Evolutionary conservation across 805 yeast species (phyloP), one percentile per base, ranked within the genome.

Genomic region (Saitoella complicata): DNA sequence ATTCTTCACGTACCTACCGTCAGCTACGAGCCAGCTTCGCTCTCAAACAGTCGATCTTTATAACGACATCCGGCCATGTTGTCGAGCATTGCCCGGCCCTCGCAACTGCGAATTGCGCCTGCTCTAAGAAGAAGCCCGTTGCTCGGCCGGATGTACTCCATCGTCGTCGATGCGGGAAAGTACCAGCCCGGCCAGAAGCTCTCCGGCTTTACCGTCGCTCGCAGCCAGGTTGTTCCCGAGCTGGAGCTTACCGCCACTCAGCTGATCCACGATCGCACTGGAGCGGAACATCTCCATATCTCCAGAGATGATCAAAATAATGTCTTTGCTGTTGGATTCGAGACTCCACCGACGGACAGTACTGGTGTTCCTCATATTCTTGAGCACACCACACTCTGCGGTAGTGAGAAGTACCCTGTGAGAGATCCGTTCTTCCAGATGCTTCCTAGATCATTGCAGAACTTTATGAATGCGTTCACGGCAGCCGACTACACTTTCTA

Each of bases 381-480:
- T 47, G 98, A 91, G 60, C 98, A 91, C 61, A 87, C 96, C 5
- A 87, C 97, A 1, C 65, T 91, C 33, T 91, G 98, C 64, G 98
- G 98, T 2, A 86, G 96, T 1, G 68, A 72, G 46, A 81, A 80
- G 57, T 91, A 76, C 60, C 96, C 96, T 2, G 95, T 91, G 1
- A 69, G 96, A 52, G 98, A 91, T 62, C 98, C 98, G 1, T 91
- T 91, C 61, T 91, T 91, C 72, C 88, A 88, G 60, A 91, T 91
- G 98, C 68, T 88, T 47, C 88, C 86, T 60, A 66, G 96, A 51
- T 85, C 96, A n/a, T 65, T 91, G 55, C 78, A 95, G 33, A 91
- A 85, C 59, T 91, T 86, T 62, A 91, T 91, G 98, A 91, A 91
- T 59, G 98, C 98, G 6, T 84, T 91, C 95, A 91, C 98, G 0